Evolutionary conservation across 371 early-diverging fungal species (phyloP), one percentile per base, ranked within the genome.

Genomic region (Parasitella parasitica): DNA sequence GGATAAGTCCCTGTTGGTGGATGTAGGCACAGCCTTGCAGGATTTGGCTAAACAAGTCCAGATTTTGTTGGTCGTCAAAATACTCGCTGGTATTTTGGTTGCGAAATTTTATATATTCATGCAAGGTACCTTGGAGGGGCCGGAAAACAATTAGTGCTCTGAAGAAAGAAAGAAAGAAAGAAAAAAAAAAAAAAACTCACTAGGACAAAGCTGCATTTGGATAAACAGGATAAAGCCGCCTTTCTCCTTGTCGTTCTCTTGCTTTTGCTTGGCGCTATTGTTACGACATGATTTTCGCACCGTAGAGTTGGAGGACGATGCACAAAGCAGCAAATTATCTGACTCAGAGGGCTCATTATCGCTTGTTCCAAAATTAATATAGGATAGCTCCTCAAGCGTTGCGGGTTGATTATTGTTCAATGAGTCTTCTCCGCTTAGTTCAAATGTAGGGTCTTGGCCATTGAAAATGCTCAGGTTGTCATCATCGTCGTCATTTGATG

Each of bases 131-230:
- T 75, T 57, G 27, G 5, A n/a, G n/a, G n/a, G n/a, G n/a, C n/a
- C n/a, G n/a, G n/a, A n/a, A n/a, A n/a, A n/a, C n/a, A n/a, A n/a
- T n/a, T n/a, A n/a, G n/a, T n/a, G n/a, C n/a, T n/a, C n/a, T n/a
- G n/a, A n/a, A n/a, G n/a, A n/a, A n/a, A n/a, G n/a, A n/a, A n/a
- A n/a, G n/a, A n/a, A n/a, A n/a, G n/a, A n/a, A n/a, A n/a, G n/a
- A n/a, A 39, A 16, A 15, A 39, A 39, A 7, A 9, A 22, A 2
- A 30, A 7, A 0, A 28, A 30, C 57, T 61, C 88, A 49, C 86
- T 86, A 60, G 86, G 86, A 69, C 94, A 93, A 22, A 93, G 80
- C 61, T 93, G 90, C 94, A 93, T 93, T 70, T 93, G 93, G 38
- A 93, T 90, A 60, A 87, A 90, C 28, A 93, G 69, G 0, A 87